Evolutionary conservation across 192 early-diverging fungal genomes (phyloP).

Genomic region (Dissophora ornata): DNA sequence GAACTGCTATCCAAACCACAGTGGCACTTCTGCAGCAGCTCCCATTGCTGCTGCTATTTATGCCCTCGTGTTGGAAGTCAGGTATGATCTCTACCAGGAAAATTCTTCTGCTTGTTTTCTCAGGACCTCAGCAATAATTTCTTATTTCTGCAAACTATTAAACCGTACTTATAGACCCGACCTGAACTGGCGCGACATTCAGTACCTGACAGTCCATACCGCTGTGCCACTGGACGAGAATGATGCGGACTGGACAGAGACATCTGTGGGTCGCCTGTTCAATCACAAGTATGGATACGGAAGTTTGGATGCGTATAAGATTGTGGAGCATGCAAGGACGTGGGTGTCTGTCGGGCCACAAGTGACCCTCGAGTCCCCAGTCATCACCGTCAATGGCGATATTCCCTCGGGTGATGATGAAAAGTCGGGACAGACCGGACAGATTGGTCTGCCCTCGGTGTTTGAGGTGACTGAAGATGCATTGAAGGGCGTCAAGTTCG

Average conservation of each 20-base stretch:
- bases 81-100: too few species aligned
- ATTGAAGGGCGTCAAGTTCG: conserved; percentile 65
- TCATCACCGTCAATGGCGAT: conserved; percentile 52
- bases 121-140: too few species aligned
- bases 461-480: conserved; percentile 63
- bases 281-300: conserved; percentile 95
- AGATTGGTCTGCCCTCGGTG: conserved; percentile 50
- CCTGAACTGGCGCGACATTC: conserved; percentile 90
- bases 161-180: conserved; percentile 75
- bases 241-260: conserved; percentile 78
- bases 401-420: conserved; percentile 65
- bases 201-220: conserved; percentile 82
- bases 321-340: conserved; percentile 79
- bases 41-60: conserved; percentile 89
- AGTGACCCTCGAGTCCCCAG: conserved; percentile 60
- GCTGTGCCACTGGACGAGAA: conserved; percentile 74
- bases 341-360: conserved; percentile 73
- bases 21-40: conserved; percentile 94
- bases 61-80: conserved; percentile 78
- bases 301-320: conserved; percentile 81
- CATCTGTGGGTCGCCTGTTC: conserved; percentile 75
- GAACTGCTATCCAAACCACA: conserved; percentile 77
- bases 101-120: too few species aligned
- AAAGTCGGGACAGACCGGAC: conserved; percentile 25
- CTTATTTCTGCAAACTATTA: too few species aligned